These are phyloP conservation scores for Moniliophthora roreri DNA, from an alignment of 1,284 basidiomycete genomes.

Conservation along the genomic window DNA sequence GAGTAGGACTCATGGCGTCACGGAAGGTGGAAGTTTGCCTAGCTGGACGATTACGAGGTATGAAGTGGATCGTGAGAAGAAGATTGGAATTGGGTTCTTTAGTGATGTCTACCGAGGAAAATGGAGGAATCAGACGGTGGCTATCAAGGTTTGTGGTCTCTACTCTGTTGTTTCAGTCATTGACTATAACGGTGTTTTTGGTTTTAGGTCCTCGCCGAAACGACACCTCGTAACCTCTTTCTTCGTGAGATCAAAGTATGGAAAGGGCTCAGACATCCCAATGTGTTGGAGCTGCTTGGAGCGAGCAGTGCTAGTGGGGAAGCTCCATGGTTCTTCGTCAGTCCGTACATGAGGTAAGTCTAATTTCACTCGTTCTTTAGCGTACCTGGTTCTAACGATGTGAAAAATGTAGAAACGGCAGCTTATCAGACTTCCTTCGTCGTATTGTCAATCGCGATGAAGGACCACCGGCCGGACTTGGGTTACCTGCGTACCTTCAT, in stretches of 20 bases:
- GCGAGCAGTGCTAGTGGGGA: too few relatives aligned
- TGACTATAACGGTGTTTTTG: too few relatives aligned
- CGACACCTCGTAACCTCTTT: too few relatives aligned
- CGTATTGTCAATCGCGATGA: neutral
- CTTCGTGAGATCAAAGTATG: too few relatives aligned
- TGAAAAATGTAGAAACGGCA: neutral
- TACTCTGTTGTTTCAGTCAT: too few relatives aligned
- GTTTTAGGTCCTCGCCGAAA: too few relatives aligned
- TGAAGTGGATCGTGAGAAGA: constrained; percentile 61
- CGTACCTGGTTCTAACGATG: constrained; percentile 9
- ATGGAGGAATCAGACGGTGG: constrained; percentile 40
- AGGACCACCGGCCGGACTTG: neutral
- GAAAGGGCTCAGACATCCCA: too few relatives aligned
- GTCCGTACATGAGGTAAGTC: constrained; percentile 13
- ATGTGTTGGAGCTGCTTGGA: too few relatives aligned
- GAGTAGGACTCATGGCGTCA: constrained; percentile 25
- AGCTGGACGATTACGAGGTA: constrained; percentile 76
- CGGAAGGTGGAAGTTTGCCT: constrained; percentile 42
- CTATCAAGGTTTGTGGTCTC: constrained; percentile 27
- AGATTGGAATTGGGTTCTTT: constrained; percentile 69
- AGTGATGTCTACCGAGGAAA: constrained; percentile 68
- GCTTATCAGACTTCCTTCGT: constrained; percentile 5
- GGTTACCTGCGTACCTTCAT: neutral
- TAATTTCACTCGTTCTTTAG: neutral
- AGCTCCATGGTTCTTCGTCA: neutral